phyloP scores from a whole-genome alignment of 1,284 basidiomycete genomes.

The Sporisorium reilianum region DNA sequence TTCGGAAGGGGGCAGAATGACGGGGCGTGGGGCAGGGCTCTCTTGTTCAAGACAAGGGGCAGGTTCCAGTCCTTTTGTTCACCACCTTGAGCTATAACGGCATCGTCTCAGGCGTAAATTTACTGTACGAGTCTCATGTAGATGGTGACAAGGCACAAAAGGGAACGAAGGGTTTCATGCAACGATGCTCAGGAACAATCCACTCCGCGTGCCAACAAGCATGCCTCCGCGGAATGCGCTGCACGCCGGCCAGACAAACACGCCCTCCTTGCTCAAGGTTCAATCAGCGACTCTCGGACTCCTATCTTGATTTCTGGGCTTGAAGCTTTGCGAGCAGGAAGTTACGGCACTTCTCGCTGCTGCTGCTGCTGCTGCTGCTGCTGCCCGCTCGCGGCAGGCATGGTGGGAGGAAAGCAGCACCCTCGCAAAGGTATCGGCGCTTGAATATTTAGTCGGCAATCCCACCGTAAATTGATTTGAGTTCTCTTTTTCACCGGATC shows the following conservation, averaged over 20 bases:
- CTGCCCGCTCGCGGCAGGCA: too few relatives aligned
- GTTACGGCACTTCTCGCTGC: too few relatives aligned
- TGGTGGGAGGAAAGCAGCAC: not conserved
- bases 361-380: not conserved
- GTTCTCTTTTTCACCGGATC: constrained; percentile 13
- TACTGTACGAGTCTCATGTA: not conserved
- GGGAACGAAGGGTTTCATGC: not conserved
- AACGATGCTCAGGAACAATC: not conserved
- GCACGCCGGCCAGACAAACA: not conserved
- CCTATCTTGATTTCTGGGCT: not conserved
- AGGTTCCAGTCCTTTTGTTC: too few relatives aligned
- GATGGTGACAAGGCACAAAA: not conserved
- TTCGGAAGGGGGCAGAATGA: not conserved
- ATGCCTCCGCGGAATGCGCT: not conserved
- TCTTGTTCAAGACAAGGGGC: too few relatives aligned
- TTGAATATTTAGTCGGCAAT: constrained; percentile 3
- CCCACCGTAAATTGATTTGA: not conserved
- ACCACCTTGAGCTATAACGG: too few relatives aligned
- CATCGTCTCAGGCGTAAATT: not conserved
- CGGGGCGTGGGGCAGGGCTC: too few relatives aligned
- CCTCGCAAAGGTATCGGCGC: constrained; percentile 6
- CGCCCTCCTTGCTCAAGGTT: not conserved
- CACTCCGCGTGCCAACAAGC: not conserved
- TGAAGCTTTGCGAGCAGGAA: too few relatives aligned
- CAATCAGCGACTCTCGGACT: not conserved